Base-by-base conservation (phyloP, 129 eudicot species). In the Pulicaria dysenterica region DNA sequence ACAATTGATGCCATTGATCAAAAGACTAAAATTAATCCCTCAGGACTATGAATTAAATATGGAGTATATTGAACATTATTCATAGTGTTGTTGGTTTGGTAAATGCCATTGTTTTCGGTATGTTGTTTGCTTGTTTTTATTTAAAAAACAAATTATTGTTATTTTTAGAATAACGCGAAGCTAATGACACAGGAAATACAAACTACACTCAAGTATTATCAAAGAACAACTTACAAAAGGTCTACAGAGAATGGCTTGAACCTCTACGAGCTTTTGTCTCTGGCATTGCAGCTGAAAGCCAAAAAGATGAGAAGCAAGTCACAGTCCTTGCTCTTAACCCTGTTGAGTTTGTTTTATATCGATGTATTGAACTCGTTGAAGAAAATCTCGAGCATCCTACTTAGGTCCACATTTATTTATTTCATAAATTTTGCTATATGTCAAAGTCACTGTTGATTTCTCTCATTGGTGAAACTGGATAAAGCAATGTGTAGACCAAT, bases 321-420 rank as follows among this genome's bases (percentile, higher is more conserved):
- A 47, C 73, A 8, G n/a, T 75, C 14, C 88, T 94, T 75, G 91
- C 84, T 7, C 73, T 95, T 46, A 90, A 95, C 77, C 99, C 97
- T 8, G 44, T 95, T 10, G 91, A 95, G 81, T 70, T 95, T 50
- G 99, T 95, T 63, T 74, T 95, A 58, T 78, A 84, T 45, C 88
- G 94, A 38, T 95, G 99, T 80, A 85, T 95, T 69, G 99, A 95
- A 73, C 99, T 95, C 5, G 88, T 88, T 13, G 97, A 95, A 81
- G 96, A 86, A 72, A 81, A 83, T 41, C 85, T 94, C 65, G 84
- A 83, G 66, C 81, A 48, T 72, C 31, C 16, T 51, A n/a, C 51
- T 14, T 84, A 75, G 73, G 31, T 2, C 31, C 31, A 24, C 31
- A 24, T 24, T 24, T 24, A 24, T 24, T 24, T 24, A 24, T 24